Conservation (phyloP, 1,284 basidiomycete species). For the Rhodotorula sp. region DNA sequence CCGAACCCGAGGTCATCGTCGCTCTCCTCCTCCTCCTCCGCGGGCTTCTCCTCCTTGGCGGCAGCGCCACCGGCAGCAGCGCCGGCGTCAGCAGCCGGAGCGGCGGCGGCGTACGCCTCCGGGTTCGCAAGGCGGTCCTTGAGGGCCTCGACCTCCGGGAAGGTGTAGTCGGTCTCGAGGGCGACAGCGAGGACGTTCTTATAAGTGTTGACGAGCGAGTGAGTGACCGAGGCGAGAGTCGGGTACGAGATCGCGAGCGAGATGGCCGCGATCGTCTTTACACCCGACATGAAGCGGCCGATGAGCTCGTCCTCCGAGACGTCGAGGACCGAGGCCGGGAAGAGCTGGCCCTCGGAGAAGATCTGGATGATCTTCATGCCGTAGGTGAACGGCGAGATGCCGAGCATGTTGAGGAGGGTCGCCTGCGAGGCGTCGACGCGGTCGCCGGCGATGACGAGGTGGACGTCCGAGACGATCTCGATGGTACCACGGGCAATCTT, state of each 20-base stretch:
- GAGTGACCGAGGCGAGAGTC: constrained; percentile 87
- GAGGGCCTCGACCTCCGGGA: constrained; percentile 89
- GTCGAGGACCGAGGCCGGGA: constrained; percentile 89
- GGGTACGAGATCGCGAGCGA: constrained; percentile 95
- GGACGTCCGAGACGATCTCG: constrained; percentile 96
- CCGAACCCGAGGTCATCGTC: constrained; percentile 66
- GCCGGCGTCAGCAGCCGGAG: constrained; percentile 59
- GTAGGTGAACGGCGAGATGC: constrained; percentile 56
- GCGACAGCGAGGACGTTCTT: constrained; percentile 89
- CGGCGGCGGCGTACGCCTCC: constrained; percentile 83
- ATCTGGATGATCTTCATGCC: constrained; percentile 69
- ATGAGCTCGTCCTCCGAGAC: constrained; percentile 87
- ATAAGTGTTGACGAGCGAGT: constrained; percentile 97
- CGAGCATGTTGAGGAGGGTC: constrained; percentile 97
- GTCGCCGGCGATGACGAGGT: constrained; percentile 87
- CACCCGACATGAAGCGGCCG: constrained; percentile 83
- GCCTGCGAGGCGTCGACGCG: constrained; percentile 98
- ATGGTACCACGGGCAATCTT: constrained; percentile 99
- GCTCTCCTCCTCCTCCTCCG: constrained; percentile 54
- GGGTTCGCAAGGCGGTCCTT: constrained; percentile 98
- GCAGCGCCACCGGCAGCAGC: constrained; percentile 59
- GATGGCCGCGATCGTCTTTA: constrained; percentile 94
- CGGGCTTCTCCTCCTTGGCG: constrained; percentile 67
- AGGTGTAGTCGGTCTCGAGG: constrained; percentile 89
- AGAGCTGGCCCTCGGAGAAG: constrained; percentile 86